Percentiles rank a stretch among this genome's conserved stretches.
These are phyloP conservation scores for Pyrenophora teres DNA, from an alignment of 2,329 filamentous ascomycete genomes.

Conservation along the genomic window DNA sequence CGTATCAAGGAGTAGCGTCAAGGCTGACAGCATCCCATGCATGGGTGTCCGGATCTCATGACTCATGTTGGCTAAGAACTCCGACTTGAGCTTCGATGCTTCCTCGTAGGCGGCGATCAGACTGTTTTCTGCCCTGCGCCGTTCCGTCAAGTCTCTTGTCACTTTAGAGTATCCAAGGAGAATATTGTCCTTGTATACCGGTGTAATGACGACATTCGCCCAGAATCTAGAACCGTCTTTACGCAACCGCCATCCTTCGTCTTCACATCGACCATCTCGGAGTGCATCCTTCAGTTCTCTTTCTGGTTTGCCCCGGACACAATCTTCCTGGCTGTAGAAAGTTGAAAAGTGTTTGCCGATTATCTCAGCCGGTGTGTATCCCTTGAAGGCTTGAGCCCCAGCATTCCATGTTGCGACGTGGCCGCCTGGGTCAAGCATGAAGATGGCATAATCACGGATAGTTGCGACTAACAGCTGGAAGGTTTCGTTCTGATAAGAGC, in stretches of 20 bases:
- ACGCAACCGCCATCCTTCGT: slow-evolving; percentile 64
- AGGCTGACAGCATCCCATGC: slow-evolving; percentile 65
- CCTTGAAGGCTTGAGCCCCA: slow-evolving; percentile 61
- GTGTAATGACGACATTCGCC: slow-evolving; percentile 64
- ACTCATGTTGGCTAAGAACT: slow-evolving; percentile 67
- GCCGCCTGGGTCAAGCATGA: slow-evolving; percentile 63
- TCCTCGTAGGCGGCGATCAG: slow-evolving; percentile 64
- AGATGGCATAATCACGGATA: slow-evolving; percentile 67
- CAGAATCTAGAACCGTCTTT: slow-evolving; percentile 64
- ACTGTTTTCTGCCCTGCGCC: slow-evolving; percentile 59
- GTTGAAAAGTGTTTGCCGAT: slow-evolving; percentile 63
- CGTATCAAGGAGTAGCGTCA: slow-evolving; percentile 62
- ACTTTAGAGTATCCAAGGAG: slow-evolving; percentile 65
- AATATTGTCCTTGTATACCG: slow-evolving; percentile 57
- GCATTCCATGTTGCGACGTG: slow-evolving; percentile 63
- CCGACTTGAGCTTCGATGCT: slow-evolving; percentile 65
- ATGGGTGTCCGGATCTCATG: slow-evolving; percentile 69
- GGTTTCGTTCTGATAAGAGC: slow-evolving; percentile 55
- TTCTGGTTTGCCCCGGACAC: slow-evolving; percentile 55
- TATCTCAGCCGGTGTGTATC: slow-evolving; percentile 60
- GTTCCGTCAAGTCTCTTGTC: slow-evolving; percentile 62
- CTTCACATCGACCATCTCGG: slow-evolving; percentile 61
- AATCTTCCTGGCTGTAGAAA: slow-evolving; percentile 61
- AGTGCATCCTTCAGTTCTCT: slow-evolving; percentile 59
- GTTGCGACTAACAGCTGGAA: slow-evolving; percentile 66